phyloP scores from a whole-genome alignment of 108 stramenopile genomes.

The Skeletonema menzelii region DNA sequence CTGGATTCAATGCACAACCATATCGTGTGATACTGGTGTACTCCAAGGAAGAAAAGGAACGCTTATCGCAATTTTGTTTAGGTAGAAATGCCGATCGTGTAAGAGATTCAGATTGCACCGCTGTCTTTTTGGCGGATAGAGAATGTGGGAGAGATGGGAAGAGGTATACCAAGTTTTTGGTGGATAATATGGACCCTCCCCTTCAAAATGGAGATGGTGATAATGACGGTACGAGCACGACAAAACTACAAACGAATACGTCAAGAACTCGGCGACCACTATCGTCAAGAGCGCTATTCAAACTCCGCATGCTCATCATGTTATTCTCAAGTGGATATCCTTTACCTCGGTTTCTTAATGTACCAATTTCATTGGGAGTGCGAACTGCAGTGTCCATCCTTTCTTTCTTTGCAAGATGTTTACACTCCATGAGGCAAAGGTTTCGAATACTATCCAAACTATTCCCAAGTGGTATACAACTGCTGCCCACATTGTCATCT shows the following conservation, averaged over 20 bases:
- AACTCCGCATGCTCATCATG: slow-evolving; percentile 53
- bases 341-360: slow-evolving; percentile 57
- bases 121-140: slow-evolving; percentile 85
- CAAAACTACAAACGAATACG: not conserved
- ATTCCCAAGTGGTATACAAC: slow-evolving; percentile 18
- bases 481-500: slow-evolving; percentile 71
- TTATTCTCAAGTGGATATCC: slow-evolving; percentile 82
- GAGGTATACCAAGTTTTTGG: slow-evolving; percentile 45
- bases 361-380: slow-evolving; percentile 64
- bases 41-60: slow-evolving; percentile 55
- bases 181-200: slow-evolving; percentile 15
- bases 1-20: slow-evolving; percentile 92
- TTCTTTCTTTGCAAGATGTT: slow-evolving; percentile 33
- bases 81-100: slow-evolving; percentile 87
- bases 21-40: slow-evolving; percentile 81
- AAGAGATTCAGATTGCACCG: slow-evolving; percentile 89
- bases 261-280: slow-evolving; percentile 19
- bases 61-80: slow-evolving; percentile 65
- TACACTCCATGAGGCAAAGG: slow-evolving; percentile 14
- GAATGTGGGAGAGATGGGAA: slow-evolving; percentile 51
- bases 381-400: slow-evolving; percentile 56
- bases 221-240: not conserved
- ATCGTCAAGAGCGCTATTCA: slow-evolving; percentile 23
- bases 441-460: slow-evolving; percentile 32
- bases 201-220: not conserved